phyloP scores from a whole-genome alignment of 495 filamentous ascomycete species.

The Ramalina peruviana region DNA sequence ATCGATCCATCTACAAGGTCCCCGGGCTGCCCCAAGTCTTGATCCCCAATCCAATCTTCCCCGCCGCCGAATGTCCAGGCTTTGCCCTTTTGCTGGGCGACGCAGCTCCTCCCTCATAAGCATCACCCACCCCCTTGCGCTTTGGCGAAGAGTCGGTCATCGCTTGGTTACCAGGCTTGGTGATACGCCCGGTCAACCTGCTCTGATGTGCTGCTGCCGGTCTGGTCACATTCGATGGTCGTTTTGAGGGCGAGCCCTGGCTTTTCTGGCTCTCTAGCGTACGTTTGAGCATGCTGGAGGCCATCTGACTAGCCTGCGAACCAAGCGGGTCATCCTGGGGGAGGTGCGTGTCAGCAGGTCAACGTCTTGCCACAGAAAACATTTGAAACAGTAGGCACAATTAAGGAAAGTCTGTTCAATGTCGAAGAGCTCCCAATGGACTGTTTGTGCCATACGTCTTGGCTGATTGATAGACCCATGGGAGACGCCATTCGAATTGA shows the following conservation, averaged over 20 bases:
- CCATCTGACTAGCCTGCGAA: conserved; percentile 35
- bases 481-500: no score
- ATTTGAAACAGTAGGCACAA: no score
- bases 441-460: no score
- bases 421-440: no score
- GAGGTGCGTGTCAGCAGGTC: no score
- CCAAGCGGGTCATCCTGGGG: conserved; percentile 34
- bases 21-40: conserved; percentile 21
- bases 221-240: conserved; percentile 26
- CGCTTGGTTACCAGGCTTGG: conserved; percentile 34
- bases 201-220: conserved; percentile 27
- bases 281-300: conserved; percentile 37
- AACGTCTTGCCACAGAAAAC: no score
- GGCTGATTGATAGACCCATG: no score
- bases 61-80: conserved; percentile 26
- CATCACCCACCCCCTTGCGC: conserved; percentile 41
- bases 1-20: no score
- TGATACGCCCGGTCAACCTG: conserved; percentile 54
- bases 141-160: conserved; percentile 32
- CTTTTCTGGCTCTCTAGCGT: conserved; percentile 20
- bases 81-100: conserved; percentile 48
- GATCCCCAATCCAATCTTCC: conserved; percentile 52
- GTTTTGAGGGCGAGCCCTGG: conserved; percentile 15
- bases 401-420: no score
- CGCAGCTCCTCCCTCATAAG: conserved; percentile 20